Evolutionary conservation across 2,329 filamentous ascomycete genomes (phyloP), one percentile per base, ranked within the genome.

Genomic region (Beauveria pseudobassiana): DNA sequence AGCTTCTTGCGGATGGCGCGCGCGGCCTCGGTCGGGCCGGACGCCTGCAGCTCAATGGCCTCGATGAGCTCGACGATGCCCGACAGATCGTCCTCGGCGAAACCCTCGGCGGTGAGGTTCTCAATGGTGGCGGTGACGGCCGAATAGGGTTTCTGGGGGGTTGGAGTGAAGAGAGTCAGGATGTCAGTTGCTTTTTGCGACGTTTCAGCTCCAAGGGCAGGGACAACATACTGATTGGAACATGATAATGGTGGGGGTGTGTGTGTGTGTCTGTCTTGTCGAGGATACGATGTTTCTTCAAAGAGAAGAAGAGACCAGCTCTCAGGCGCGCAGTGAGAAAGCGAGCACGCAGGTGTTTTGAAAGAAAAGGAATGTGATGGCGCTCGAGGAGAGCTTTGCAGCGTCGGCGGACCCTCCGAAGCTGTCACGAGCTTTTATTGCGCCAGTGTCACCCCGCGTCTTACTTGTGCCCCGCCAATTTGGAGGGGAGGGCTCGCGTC

Each of bases 1-100:
- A 99, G 85, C 80, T 98, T 98, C 84, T 99, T 99, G 64, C 95
- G 87, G 68, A 99, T 84, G 53, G 95, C 93, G 71, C 95, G 86
- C 59, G 93, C 91, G 63, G 93, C 93, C 78, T 99, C 95, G 14
- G 86, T 84, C 1, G 95, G 91, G 0, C 95, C 95, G 7, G 90
- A 89, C 28, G 84, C 82, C 75, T 99, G 95, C 63, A 99, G 86
- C 66, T 90, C 89, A 72, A 99, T 90, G 62, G 95, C 91, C 75
- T 99, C 95, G 65, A 98, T 90, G 26, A 99, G 85, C 69, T 98
- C 93, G 46, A 93, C 90, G 66, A 99, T 91, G 26, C 93, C 95
- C 69, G 90, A 89, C 43, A 96, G 80, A 73, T 98, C 93, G 72
- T 98, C 91, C 71, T 96, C 91, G 64, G 96, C 89, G 75, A 90